Conservation (phyloP, 2,329 filamentous ascomycete genomes). For the Stemphylium vesicarium region DNA sequence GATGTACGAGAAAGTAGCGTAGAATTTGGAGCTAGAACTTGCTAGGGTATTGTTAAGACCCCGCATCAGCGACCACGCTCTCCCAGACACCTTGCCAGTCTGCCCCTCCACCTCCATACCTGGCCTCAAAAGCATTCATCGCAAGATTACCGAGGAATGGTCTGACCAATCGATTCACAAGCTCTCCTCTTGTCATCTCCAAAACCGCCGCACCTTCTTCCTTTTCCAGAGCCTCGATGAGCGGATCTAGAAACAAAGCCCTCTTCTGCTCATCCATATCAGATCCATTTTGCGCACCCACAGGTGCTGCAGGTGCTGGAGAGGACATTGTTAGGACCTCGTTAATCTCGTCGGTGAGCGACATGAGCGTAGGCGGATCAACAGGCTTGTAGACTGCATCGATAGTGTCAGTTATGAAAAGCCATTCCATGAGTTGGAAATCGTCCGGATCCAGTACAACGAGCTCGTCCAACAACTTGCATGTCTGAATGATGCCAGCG, state of each 20-base stretch:
- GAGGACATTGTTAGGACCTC: constrained; percentile 65
- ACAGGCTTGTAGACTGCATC: constrained; percentile 88
- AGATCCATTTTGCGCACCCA: background rate
- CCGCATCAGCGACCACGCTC: constrained; percentile 41
- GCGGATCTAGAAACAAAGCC: constrained; percentile 52
- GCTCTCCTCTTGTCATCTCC: constrained; percentile 61
- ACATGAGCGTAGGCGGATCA: constrained; percentile 68
- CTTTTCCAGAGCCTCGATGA: constrained; percentile 42
- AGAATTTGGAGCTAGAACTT: background rate
- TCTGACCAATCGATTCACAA: constrained; percentile 78
- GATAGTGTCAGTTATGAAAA: constrained; percentile 95
- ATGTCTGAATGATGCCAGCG: constrained; percentile 81
- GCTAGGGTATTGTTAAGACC: constrained; percentile 7
- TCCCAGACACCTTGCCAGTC: constrained; percentile 43
- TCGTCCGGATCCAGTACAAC: constrained; percentile 88
- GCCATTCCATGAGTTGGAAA: constrained; percentile 98
- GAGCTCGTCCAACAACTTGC: constrained; percentile 90
- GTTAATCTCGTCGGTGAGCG: constrained; percentile 83
- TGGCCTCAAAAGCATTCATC: constrained; percentile 91
- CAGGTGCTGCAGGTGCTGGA: constrained; percentile 2
- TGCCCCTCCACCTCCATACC: constrained; percentile 75
- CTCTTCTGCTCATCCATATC: constrained; percentile 33
- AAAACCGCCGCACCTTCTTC: constrained; percentile 55
- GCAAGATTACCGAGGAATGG: constrained; percentile 93
- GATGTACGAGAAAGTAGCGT: background rate